Evolutionary conservation across 352 stramenopile species (phyloP).

Genomic region (Peronosclerospora sorghi): DNA sequence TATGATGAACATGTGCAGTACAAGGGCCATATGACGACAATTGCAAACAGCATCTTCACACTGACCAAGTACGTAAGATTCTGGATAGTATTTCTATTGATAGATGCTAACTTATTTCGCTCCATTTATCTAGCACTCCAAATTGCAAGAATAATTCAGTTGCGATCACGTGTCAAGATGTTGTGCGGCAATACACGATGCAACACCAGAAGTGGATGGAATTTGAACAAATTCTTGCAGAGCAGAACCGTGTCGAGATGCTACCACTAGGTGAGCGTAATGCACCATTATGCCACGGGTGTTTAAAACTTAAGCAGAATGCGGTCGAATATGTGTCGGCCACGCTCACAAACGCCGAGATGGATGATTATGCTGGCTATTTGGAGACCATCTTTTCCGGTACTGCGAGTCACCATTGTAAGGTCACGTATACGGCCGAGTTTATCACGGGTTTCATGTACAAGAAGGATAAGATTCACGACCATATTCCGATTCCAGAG

Average conservation of each 20-base stretch:
- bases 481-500: constrained; percentile 81
- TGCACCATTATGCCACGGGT: constrained; percentile 69
- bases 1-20: constrained; percentile 75
- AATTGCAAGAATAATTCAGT: constrained; percentile 42
- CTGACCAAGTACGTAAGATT: constrained; percentile 55
- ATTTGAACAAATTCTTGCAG: constrained; percentile 60
- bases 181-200: constrained; percentile 67
- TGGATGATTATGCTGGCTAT: constrained; percentile 56
- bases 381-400: constrained; percentile 81
- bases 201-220: constrained; percentile 59
- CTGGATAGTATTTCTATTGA: constrained; percentile 1
- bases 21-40: constrained; percentile 84
- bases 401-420: constrained; percentile 68
- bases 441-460: constrained; percentile 83
- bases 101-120: constrained; percentile 6
- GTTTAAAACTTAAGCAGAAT: constrained; percentile 70
- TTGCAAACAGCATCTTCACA: constrained; percentile 84
- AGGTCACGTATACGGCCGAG: constrained; percentile 76
- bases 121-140: constrained; percentile 34
- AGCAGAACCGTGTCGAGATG: constrained; percentile 80
- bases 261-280: constrained; percentile 68
- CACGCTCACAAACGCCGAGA: constrained; percentile 46
- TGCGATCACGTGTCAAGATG: constrained; percentile 61
- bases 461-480: constrained; percentile 87
- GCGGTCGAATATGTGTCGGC: constrained; percentile 67